These are phyloP conservation scores for Tetracentron sinense DNA, from an alignment of 164 flowering plant species.

Conservation along the genomic window DNA sequence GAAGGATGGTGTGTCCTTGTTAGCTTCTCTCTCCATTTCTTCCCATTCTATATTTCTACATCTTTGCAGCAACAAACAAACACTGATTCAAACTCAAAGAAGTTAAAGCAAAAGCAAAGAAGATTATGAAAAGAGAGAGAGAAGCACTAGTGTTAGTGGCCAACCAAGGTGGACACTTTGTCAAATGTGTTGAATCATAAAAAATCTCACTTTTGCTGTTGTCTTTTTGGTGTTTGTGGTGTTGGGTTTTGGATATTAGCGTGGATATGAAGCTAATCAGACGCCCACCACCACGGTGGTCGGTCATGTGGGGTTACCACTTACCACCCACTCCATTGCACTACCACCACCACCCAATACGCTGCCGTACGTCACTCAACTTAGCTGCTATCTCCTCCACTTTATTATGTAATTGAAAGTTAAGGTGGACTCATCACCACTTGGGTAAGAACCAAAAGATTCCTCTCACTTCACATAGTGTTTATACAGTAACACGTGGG, in stretches of 20 bases:
- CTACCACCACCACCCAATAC: conserved; percentile 14
- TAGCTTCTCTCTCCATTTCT: conserved; percentile 47
- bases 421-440: conserved; percentile 18
- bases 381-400: neutral
- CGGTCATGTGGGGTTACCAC: conserved; percentile 54
- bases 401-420: neutral
- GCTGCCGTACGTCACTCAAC: conserved; percentile 19
- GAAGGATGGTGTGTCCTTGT: conserved; percentile 29
- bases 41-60: conserved; percentile 24
- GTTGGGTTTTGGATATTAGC: conserved; percentile 47
- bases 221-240: conserved; percentile 3
- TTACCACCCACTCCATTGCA: conserved; percentile 27
- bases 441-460: conserved; percentile 5
- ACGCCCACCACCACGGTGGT: conserved; percentile 29
- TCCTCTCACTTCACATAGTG: too few species aligned
- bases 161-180: conserved; percentile 33
- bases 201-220: neutral
- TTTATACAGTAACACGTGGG: too few species aligned
- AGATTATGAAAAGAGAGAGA: too few species aligned
- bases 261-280: conserved; percentile 61
- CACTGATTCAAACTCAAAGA: neutral
- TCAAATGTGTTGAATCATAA: conserved; percentile 21
- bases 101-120: neutral
- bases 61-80: too few species aligned
- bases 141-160: conserved; percentile 47